Conservation (phyloP, 2,329 filamentous ascomycete species). For the Clarireedia paspali region DNA sequence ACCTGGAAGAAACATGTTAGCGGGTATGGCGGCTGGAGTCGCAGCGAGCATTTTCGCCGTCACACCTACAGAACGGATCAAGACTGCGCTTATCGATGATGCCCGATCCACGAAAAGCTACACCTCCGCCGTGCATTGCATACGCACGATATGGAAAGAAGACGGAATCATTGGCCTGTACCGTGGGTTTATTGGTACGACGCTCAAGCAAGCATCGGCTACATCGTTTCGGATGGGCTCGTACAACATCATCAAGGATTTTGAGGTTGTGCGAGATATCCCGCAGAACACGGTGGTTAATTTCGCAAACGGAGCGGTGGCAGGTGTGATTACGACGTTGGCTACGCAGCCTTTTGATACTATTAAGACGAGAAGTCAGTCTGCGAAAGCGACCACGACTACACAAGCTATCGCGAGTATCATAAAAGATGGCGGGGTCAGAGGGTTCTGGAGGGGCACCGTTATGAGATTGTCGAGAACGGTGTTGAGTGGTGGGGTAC, state of each 20-base stretch:
- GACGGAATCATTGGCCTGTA: conserved; percentile 38
- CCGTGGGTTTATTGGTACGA: conserved; percentile 37
- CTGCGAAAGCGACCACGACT: conserved; percentile 48
- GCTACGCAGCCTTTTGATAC: conserved; percentile 55
- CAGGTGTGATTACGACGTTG: conserved; percentile 52
- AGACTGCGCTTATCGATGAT: conserved; percentile 47
- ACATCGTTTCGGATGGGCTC: conserved; percentile 33
- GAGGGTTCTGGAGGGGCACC: conserved; percentile 59
- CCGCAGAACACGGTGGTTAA: conserved; percentile 41
- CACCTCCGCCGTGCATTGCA: conserved; percentile 28
- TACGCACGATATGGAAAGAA: conserved; percentile 31
- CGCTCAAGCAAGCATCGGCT: conserved; percentile 40
- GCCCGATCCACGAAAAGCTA: conserved; percentile 20
- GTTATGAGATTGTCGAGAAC: conserved; percentile 59
- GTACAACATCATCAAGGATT: conserved; percentile 43
- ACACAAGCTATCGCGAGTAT: conserved; percentile 48
- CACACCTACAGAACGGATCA: conserved; percentile 61
- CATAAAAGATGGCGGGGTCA: conserved; percentile 47
- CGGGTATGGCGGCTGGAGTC: conserved; percentile 56
- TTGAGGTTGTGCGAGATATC: conserved; percentile 31
- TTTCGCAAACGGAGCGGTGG: conserved; percentile 54
- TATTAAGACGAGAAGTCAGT: conserved; percentile 56
- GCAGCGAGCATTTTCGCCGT: conserved; percentile 57
- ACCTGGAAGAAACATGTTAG: conserved; percentile 47
- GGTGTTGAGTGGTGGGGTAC: conserved; percentile 52